phyloP scores from a whole-genome alignment of 495 filamentous ascomycete species.

The Aspergillus leporis region DNA sequence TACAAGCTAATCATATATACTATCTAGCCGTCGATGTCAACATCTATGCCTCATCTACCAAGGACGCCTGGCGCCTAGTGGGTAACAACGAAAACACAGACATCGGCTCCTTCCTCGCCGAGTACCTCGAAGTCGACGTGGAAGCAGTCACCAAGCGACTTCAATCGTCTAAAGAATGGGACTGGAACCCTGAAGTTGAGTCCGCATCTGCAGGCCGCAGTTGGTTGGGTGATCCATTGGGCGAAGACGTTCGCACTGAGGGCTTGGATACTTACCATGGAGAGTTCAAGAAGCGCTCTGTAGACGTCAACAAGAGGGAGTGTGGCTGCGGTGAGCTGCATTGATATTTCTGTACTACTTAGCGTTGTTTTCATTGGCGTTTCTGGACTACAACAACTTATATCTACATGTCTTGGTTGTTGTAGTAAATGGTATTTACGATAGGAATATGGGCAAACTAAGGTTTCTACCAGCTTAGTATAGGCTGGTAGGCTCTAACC shows the following conservation, averaged over 20 bases:
- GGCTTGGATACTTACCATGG: constrained; percentile 51
- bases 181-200: constrained; percentile 16
- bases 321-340: constrained; percentile 44
- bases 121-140: constrained; percentile 80
- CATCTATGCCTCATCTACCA: constrained; percentile 68
- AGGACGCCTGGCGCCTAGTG: constrained; percentile 51
- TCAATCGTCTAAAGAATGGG: constrained; percentile 50
- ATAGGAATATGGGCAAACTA: too few relatives aligned
- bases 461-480: too few relatives aligned
- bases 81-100: constrained; percentile 97
- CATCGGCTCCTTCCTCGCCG: constrained; percentile 74
- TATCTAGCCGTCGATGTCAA: constrained; percentile 81
- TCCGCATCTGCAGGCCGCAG: constrained; percentile 16
- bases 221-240: constrained; percentile 49
- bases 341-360: constrained; percentile 18
- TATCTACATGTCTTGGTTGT: not conserved
- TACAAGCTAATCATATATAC: constrained; percentile 18
- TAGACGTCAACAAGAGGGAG: constrained; percentile 19
- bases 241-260: constrained; percentile 34
- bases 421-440: not conserved
- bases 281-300: constrained; percentile 47
- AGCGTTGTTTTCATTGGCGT: not conserved
- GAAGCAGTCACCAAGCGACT: constrained; percentile 73
- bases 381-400: not conserved
- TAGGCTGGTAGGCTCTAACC: too few relatives aligned